phyloP scores from a whole-genome alignment of 2,329 filamentous ascomycete species.

The Sclerotinia sclerotiorum region DNA sequence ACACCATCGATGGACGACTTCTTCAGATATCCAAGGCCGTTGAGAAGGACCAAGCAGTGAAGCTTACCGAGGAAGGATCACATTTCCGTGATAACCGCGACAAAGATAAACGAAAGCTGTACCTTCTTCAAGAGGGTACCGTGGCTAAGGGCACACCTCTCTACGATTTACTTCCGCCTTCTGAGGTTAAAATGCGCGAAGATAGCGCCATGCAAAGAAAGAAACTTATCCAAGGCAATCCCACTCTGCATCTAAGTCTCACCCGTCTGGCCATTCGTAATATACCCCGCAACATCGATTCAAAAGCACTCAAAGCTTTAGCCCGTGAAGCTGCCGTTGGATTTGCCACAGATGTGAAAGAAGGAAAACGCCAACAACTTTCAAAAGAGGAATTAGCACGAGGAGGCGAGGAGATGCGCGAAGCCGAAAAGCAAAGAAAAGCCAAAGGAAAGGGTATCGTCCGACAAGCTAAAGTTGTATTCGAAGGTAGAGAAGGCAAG shows the following conservation, averaged over 20 bases:
- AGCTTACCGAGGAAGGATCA: slow-evolving; percentile 68
- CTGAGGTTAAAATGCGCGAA: slow-evolving; percentile 85
- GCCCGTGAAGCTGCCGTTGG: slow-evolving; percentile 91
- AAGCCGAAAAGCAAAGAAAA: slow-evolving; percentile 77
- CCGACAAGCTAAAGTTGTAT: slow-evolving; percentile 90
- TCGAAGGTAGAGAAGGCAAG: slow-evolving; percentile 80
- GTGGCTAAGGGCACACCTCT: slow-evolving; percentile 76
- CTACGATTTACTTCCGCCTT: slow-evolving; percentile 71
- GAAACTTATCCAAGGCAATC: slow-evolving; percentile 87
- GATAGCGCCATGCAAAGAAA: slow-evolving; percentile 84
- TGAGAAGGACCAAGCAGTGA: slow-evolving; percentile 74
- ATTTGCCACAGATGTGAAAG: slow-evolving; percentile 87
- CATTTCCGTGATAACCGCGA: slow-evolving; percentile 64
- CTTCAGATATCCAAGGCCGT: slow-evolving; percentile 84
- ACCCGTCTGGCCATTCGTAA: slow-evolving; percentile 91
- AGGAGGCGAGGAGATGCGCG: slow-evolving; percentile 75
- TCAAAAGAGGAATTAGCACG: slow-evolving; percentile 87
- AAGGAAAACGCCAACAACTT: slow-evolving; percentile 70
- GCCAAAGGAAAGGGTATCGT: slow-evolving; percentile 84
- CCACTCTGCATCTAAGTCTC: slow-evolving; percentile 81
- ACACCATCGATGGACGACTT: slow-evolving; percentile 87
- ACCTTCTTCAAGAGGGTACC: slow-evolving; percentile 81
- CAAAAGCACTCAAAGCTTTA: slow-evolving; percentile 87
- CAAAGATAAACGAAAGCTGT: slow-evolving; percentile 87
- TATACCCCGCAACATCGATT: slow-evolving; percentile 76